These are phyloP conservation scores for Aureoboletus auriporus DNA, from an alignment of 768 basidiomycete genomes.

Conservation along the genomic window DNA sequence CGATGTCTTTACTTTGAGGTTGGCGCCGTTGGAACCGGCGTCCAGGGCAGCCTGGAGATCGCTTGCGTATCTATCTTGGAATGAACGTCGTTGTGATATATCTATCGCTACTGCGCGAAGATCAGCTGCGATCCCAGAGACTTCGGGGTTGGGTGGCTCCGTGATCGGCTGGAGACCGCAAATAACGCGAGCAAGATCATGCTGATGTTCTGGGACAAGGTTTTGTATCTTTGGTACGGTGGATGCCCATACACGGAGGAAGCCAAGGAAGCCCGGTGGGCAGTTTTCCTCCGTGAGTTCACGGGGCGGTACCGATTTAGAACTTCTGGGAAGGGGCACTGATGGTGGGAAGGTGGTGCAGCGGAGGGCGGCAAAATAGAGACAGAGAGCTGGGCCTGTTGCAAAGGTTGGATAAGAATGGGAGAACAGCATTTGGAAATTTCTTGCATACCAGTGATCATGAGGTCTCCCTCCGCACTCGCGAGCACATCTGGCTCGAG, in stretches of 20 bases:
- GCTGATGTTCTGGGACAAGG: conserved; percentile 61
- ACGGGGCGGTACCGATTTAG: conserved; percentile 44
- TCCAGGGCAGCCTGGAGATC: conserved; percentile 82
- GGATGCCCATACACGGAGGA: conserved; percentile 70
- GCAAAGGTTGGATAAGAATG: not conserved
- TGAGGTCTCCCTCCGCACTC: conserved; percentile 77
- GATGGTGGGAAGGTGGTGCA: conserved; percentile 74
- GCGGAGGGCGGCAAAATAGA: conserved; percentile 81
- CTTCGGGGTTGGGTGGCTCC: conserved; percentile 34
- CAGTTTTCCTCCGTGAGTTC: conserved; percentile 67
- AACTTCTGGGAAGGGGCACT: conserved; percentile 66
- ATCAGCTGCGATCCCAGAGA: conserved; percentile 71
- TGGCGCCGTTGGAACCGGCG: conserved; percentile 39
- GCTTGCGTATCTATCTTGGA: conserved; percentile 72
- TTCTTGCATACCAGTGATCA: conserved; percentile 68
- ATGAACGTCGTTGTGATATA: conserved; percentile 78
- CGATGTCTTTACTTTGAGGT: conserved; percentile 44
- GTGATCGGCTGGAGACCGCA: conserved; percentile 52
- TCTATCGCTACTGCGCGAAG: conserved; percentile 84
- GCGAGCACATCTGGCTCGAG: conserved; percentile 70
- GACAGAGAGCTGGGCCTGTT: conserved; percentile 72
- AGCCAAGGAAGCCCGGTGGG: conserved; percentile 61
- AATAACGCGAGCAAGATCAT: conserved; percentile 79
- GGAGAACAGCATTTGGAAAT: not conserved
- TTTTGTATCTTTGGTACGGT: conserved; percentile 62